These are phyloP conservation scores for Venturia asperata DNA, from an alignment of 2,329 filamentous ascomycete species.

Conservation along the genomic window DNA sequence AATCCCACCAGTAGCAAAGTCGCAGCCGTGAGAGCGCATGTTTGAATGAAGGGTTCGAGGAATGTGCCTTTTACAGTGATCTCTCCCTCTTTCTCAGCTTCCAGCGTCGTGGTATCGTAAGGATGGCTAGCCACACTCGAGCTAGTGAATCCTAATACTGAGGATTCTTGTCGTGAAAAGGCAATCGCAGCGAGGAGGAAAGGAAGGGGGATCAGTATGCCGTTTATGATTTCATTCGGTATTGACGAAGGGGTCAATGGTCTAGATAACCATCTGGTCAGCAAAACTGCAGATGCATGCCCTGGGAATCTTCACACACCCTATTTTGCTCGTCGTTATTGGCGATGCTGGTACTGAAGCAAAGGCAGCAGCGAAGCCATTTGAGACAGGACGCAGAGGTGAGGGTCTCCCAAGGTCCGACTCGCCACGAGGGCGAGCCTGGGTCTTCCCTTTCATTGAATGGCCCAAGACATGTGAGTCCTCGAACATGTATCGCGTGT, in stretches of 20 bases:
- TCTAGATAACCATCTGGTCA: background rate
- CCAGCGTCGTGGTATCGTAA: background rate
- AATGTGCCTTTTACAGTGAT: background rate
- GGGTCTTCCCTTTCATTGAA: conserved; percentile 12
- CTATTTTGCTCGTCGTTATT: background rate
- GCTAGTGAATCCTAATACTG: background rate
- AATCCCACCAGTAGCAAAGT: conserved; percentile 41
- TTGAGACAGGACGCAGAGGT: conserved; percentile 22
- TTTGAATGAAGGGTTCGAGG: conserved; percentile 34
- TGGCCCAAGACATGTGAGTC: conserved; percentile 2
- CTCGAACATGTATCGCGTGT: background rate
- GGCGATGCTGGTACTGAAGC: conserved; percentile 30
- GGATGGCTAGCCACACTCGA: background rate
- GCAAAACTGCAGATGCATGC: background rate
- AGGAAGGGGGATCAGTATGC: conserved; percentile 44
- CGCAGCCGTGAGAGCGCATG: conserved; percentile 40
- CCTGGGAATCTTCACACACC: background rate
- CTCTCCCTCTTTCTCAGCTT: background rate
- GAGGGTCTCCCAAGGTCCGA: conserved; percentile 38
- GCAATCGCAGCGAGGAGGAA: conserved; percentile 42
- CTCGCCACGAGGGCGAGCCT: conserved; percentile 37
- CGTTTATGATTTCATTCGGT: conserved; percentile 40
- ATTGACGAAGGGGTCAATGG: background rate
- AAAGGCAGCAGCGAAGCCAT: conserved; percentile 27
- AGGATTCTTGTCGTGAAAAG: conserved; percentile 28